Percentiles rank a stretch among this genome's conserved stretches.
phyloP scores from a whole-genome alignment of 345 rosid genomes.

The Syzygium oleosum region DNA sequence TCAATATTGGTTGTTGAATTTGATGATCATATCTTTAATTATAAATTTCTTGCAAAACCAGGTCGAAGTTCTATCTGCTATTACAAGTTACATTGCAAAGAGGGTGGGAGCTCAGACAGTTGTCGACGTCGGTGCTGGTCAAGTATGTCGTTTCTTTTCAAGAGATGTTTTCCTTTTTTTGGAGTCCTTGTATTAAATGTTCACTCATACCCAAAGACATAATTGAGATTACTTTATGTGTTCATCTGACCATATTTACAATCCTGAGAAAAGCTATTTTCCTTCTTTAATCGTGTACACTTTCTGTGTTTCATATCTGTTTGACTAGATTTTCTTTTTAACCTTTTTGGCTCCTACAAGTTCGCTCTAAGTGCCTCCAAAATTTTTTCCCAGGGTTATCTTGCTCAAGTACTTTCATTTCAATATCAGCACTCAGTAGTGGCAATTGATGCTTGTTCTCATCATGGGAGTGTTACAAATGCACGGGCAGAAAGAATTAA shows the following conservation, averaged over 20 bases:
- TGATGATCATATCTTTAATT: not conserved
- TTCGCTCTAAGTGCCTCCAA: constrained; percentile 2
- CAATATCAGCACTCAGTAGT: constrained; percentile 69
- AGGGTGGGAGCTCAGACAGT: constrained; percentile 45
- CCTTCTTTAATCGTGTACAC: not conserved
- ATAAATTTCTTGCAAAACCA: constrained; percentile 15
- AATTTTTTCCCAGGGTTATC: constrained; percentile 58
- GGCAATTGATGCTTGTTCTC: constrained; percentile 85
- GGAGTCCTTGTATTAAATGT: not conserved
- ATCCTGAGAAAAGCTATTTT: not conserved
- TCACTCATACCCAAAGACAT: not conserved
- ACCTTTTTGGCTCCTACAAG: not conserved
- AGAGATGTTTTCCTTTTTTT: not conserved
- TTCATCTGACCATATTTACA: not conserved
- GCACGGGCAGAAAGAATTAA: constrained; percentile 80
- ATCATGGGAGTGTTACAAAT: constrained; percentile 71
- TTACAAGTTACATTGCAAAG: constrained; percentile 49
- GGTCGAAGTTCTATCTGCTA: constrained; percentile 87
- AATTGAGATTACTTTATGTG: not conserved
- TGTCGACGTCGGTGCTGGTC: constrained; percentile 94
- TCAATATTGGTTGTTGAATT: not conserved
- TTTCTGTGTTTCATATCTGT: not conserved
- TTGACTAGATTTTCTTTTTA: not conserved
- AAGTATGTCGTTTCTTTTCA: constrained; percentile 27
- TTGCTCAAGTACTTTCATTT: constrained; percentile 87